Evolutionary conservation across 139 green algal genomes (phyloP), one percentile per base, ranked within the genome.

Genomic region (Chlorella sp.): DNA sequence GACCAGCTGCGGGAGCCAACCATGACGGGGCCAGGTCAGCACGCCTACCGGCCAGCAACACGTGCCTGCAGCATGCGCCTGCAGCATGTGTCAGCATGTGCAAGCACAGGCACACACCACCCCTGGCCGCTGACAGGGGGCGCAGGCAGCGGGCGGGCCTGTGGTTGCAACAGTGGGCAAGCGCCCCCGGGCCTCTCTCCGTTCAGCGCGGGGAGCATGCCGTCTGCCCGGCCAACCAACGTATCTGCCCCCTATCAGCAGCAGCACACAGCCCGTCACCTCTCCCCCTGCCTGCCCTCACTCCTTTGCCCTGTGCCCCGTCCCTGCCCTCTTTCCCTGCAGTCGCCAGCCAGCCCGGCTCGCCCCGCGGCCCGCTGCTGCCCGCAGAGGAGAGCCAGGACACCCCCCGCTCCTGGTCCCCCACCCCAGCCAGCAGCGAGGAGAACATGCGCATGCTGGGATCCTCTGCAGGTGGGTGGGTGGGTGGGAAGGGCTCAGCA

Each of bases 1-100:
- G 85, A 92, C n/a, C 92, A 99, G 94, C 94, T 98, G 66, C 91
- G 96, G 11, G 88, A 91, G 82, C 88, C 88, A 0, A 83, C 42
- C 15, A 83, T 83, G 85, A 82, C 36, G n/a, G 34, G 28, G 36
- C 71, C 66, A 5, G 48, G 48, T 57, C 7, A 57, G 48, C 48
- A 9, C 48, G 48, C 48, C 48, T 5, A 5, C 48, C 48, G 48
- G 48, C 48, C 48, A 57, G 48, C 48, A 57, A n/a, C n/a, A n/a
- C n/a, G 48, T 57, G 48, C 48, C 48, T 16, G 48, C 48, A 57
- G 48, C 48, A 57, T 5, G 48, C 48, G 5, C 48, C n/a, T n/a
- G 48, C 48, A 57, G n/a, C n/a, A n/a, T n/a, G 48, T 57, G 48
- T 9, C 48, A 57, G 48, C 48, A 57, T 5, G 48, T 9, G 5